Conservation (phyloP, 2,329 filamentous ascomycete species). For the Colletotrichum melonis region DNA sequence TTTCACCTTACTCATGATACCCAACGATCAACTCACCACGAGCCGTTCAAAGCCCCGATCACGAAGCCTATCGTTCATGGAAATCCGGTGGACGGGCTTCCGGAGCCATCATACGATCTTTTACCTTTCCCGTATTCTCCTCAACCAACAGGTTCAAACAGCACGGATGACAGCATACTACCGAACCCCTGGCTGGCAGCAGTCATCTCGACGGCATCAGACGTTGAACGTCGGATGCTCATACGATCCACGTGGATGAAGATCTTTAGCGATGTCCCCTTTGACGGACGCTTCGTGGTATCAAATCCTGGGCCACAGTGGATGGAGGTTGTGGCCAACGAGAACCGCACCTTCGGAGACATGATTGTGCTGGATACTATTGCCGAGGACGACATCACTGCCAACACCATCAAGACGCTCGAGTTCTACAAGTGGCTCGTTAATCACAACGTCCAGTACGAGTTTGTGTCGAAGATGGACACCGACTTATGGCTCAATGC, state of each 20-base stretch:
- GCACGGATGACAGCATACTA: background rate
- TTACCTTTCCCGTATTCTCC: conserved; percentile 42
- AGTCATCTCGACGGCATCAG: conserved; percentile 43
- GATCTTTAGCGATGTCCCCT: conserved; percentile 43
- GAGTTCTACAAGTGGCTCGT: conserved; percentile 47
- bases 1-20: conserved; percentile 15
- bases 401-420: conserved; percentile 48
- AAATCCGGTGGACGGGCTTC: conserved; percentile 15
- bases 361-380: conserved; percentile 48
- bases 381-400: conserved; percentile 44
- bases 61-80: conserved; percentile 33
- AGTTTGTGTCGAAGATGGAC: conserved; percentile 48
- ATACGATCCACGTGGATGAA: conserved; percentile 48
- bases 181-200: conserved; percentile 43
- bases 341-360: conserved; percentile 48
- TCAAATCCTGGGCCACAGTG: conserved; percentile 44
- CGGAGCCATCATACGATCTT: conserved; percentile 35
- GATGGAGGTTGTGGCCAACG: conserved; percentile 41
- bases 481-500: conserved; percentile 47
- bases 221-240: conserved; percentile 43
- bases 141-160: conserved; percentile 15
- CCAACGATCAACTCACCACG: conserved; percentile 17
- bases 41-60: conserved; percentile 25
- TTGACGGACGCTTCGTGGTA: conserved; percentile 45
- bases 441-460: conserved; percentile 38